A percentile compares a stretch with the other conserved stretches of the same genome.
These are phyloP conservation scores for Acmispon strigosus DNA, from an alignment of 306 rosid species.

Conservation along the genomic window DNA sequence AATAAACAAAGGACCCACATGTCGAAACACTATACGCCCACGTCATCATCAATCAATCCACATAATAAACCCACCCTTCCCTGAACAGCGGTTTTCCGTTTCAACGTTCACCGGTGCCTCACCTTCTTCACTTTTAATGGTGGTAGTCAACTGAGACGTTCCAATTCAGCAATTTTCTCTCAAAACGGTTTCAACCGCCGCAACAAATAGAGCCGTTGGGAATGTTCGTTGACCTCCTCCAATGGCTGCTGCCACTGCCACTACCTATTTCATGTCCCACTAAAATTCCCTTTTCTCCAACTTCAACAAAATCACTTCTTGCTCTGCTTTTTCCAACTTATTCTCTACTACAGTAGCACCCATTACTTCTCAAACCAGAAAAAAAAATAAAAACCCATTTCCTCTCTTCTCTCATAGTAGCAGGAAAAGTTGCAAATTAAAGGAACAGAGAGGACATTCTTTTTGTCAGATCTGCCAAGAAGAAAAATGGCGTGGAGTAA, in stretches of 20 bases:
- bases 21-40: background rate
- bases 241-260: background rate
- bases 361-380: background rate
- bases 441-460: conserved; percentile 15
- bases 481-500: conserved; percentile 20
- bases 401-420: background rate
- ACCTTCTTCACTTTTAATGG: background rate
- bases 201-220: conserved; percentile 30
- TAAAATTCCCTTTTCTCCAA: conserved; percentile 6
- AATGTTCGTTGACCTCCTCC: background rate
- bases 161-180: background rate
- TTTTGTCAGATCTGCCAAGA: conserved; percentile 48
- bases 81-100: conserved; percentile 17
- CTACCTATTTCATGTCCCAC: background rate
- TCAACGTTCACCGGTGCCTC: background rate
- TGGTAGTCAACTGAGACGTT: conserved; percentile 7
- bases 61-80: background rate
- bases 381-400: background rate
- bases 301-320: background rate
- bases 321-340: background rate
- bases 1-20: background rate
- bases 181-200: conserved; percentile 3
- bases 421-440: background rate
- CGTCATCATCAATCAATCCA: conserved; percentile 18
- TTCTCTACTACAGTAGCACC: no score